phyloP scores from a whole-genome alignment of 2,329 filamentous ascomycete species.

The Hymenotorrendiella dingleyae region DNA sequence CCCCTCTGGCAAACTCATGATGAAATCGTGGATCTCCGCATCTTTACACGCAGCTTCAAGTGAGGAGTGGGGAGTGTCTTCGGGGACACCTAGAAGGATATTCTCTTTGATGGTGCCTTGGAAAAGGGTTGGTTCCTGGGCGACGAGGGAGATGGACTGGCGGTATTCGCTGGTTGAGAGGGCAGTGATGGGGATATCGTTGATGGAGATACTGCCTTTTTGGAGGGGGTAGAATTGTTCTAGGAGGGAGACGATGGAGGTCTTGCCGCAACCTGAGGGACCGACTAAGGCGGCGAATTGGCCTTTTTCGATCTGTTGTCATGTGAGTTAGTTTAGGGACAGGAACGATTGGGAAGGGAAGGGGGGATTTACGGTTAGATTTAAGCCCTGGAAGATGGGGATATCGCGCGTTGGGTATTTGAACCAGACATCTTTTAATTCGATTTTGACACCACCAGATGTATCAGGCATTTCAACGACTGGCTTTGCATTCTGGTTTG shows the following conservation, averaged over 20 bases:
- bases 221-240: constrained; percentile 65
- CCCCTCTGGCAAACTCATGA: constrained; percentile 45
- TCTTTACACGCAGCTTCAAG: constrained; percentile 42
- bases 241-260: constrained; percentile 58
- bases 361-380: constrained; percentile 39
- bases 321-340: neutral
- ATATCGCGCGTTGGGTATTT: constrained; percentile 53
- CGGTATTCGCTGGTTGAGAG: constrained; percentile 60
- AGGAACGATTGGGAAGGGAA: neutral
- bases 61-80: constrained; percentile 33
- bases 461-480: constrained; percentile 19
- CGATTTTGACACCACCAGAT: constrained; percentile 46
- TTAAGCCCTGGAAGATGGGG: constrained; percentile 54
- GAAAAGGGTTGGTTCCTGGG: constrained; percentile 64
- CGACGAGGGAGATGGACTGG: constrained; percentile 60
- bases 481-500: constrained; percentile 5
- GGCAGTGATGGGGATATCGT: constrained; percentile 52
- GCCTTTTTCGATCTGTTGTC: constrained; percentile 50
- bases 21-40: constrained; percentile 48
- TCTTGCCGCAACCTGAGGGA: constrained; percentile 65
- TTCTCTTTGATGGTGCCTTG: constrained; percentile 64
- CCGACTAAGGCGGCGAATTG: constrained; percentile 66
- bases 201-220: constrained; percentile 58
- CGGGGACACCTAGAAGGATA: constrained; percentile 55
- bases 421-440: constrained; percentile 52